Conservation (phyloP, 441 rosid species). For the Jatropha podagrica region DNA sequence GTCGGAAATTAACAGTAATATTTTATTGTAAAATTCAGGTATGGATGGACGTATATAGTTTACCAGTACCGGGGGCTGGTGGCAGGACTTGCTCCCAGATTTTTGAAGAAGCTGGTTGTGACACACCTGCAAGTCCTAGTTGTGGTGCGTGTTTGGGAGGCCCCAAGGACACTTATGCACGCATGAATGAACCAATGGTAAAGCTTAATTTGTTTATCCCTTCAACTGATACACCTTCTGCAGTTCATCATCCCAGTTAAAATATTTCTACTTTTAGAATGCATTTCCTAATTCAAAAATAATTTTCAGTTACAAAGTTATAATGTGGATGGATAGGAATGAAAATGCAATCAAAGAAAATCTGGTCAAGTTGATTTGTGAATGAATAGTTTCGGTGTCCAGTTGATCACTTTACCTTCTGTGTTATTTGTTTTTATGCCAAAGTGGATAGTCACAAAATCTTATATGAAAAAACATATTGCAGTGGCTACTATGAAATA, state of each 20-base stretch:
- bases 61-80: conserved; percentile 91
- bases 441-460: neutral
- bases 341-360: neutral
- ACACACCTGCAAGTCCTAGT: conserved; percentile 91
- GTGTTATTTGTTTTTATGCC: neutral
- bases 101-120: conserved; percentile 97
- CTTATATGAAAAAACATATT: neutral
- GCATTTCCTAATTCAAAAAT: neutral
- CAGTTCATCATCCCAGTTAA: neutral
- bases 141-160: conserved; percentile 99
- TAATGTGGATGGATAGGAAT: neutral
- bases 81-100: conserved; percentile 97
- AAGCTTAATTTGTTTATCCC: conserved; percentile 11
- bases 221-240: neutral
- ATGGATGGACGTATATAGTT: conserved; percentile 85
- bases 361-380: neutral
- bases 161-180: conserved; percentile 89
- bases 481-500: neutral
- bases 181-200: conserved; percentile 86
- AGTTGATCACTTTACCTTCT: neutral
- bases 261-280: neutral
- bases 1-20: neutral
- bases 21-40: conserved; percentile 45
- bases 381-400: too few species aligned
- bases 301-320: neutral